Evolutionary conservation across 495 filamentous ascomycete species (phyloP).

Genomic region (Penicillium coffeae): DNA sequence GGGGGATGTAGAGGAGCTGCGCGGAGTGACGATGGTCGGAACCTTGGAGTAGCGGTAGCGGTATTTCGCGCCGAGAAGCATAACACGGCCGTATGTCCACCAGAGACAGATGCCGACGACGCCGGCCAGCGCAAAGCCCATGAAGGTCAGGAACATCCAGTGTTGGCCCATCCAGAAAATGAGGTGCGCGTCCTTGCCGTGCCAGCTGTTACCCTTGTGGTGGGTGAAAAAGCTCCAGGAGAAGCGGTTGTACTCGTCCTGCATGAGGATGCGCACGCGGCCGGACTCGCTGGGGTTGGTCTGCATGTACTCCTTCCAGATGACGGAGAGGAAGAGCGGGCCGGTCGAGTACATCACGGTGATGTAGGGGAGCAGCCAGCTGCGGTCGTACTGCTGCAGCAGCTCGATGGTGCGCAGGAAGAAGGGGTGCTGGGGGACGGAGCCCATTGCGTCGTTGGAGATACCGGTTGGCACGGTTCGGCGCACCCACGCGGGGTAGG

Average conservation of each 20-base stretch:
- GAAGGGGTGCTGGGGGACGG: constrained; percentile 77
- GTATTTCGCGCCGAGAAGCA: constrained; percentile 43
- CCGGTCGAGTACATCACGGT: constrained; percentile 88
- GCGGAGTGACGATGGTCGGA: constrained; percentile 23
- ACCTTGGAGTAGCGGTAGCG: constrained; percentile 42
- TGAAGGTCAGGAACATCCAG: constrained; percentile 67
- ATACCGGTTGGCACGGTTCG: constrained; percentile 79
- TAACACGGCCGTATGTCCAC: constrained; percentile 50
- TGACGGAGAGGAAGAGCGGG: constrained; percentile 76
- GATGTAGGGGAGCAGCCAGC: constrained; percentile 79
- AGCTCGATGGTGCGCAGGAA: constrained; percentile 70
- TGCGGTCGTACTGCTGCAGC: constrained; percentile 66
- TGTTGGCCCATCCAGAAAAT: constrained; percentile 80
- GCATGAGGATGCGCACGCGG: constrained; percentile 55
- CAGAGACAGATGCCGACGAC: constrained; percentile 54
- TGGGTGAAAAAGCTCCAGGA: constrained; percentile 77
- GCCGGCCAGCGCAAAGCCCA: constrained; percentile 58
- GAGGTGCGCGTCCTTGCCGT: constrained; percentile 65
- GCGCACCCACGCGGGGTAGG: constrained; percentile 79
- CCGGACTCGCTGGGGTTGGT: constrained; percentile 33
- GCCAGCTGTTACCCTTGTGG: constrained; percentile 72
- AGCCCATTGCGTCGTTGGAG: constrained; percentile 85
- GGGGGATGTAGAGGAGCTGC: constrained; percentile 31
- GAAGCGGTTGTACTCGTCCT: constrained; percentile 65
- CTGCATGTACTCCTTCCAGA: constrained; percentile 76